phyloP scores from a whole-genome alignment of 148 eudicot genomes.

The Limonium bicolor region DNA sequence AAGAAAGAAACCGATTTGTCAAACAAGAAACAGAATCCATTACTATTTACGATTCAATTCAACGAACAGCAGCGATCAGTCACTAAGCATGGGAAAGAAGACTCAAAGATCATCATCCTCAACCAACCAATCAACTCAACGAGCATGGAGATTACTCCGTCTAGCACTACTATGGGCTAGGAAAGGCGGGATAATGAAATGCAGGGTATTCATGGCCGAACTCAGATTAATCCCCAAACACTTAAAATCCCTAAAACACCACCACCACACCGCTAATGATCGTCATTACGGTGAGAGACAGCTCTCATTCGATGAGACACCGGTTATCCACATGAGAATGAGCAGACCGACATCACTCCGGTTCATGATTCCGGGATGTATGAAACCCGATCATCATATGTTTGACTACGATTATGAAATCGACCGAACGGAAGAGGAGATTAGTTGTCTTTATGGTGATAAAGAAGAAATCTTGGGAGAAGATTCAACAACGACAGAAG shows the following conservation, averaged over 20 bases:
- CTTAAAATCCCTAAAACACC: slow-evolving; percentile 24
- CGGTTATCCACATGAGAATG: slow-evolving; percentile 46
- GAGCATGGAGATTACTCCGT: slow-evolving; percentile 56
- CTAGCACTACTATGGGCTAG: slow-evolving; percentile 67
- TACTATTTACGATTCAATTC: no score
- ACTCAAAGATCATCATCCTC: no score
- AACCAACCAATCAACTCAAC: no score
- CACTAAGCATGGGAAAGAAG: no score
- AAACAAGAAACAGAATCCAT: no score
- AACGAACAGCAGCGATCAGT: no score
- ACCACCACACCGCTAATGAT: slow-evolving; percentile 15
- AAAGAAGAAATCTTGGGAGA: slow-evolving; percentile 1
- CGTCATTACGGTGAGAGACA: slow-evolving; percentile 43
- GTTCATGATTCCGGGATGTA: slow-evolving; percentile 62
- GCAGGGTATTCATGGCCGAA: slow-evolving; percentile 26
- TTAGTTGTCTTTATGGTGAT: slow-evolving; percentile 3
- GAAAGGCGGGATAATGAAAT: slow-evolving; percentile 42
- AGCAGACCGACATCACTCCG: slow-evolving; percentile 41
- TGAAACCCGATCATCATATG: slow-evolving; percentile 41
- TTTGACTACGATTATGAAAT: slow-evolving; percentile 31
- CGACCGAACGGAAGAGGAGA: slow-evolving; percentile 3
- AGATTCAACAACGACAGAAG: slow-evolving; percentile 19
- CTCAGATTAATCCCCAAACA: no score
- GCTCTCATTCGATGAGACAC: slow-evolving; percentile 77
- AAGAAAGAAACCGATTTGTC: no score